A percentile compares a stretch with the other conserved stretches of the same genome.
These are phyloP conservation scores for Phaeoacremonium minimum DNA, from an alignment of 2,329 filamentous ascomycete genomes.

Conservation along the genomic window DNA sequence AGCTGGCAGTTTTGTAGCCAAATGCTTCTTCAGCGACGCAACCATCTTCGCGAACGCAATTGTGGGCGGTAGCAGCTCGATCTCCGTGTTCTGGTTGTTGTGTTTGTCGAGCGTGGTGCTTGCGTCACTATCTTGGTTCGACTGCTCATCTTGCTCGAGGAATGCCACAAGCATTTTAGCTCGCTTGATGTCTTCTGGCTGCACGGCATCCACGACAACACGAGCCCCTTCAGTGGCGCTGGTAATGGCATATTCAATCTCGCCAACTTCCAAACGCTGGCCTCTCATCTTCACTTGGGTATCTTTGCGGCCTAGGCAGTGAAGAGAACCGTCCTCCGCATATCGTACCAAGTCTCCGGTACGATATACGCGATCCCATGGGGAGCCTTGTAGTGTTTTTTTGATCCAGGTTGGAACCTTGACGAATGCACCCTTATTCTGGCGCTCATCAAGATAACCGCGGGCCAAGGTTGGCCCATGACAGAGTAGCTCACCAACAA, in stretches of 20 bases:
- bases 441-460: constrained; percentile 40
- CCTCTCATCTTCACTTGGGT: constrained; percentile 57
- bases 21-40: too few relatives aligned
- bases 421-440: constrained; percentile 26
- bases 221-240: neutral
- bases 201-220: too few relatives aligned
- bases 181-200: too few relatives aligned
- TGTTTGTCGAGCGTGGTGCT: too few relatives aligned
- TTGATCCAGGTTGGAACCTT: constrained; percentile 14
- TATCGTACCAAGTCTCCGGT: constrained; percentile 45
- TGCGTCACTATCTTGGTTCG: too few relatives aligned
- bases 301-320: constrained; percentile 49
- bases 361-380: constrained; percentile 35
- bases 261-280: constrained; percentile 49
- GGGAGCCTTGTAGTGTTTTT: constrained; percentile 22
- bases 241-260: constrained; percentile 33
- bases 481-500: constrained; percentile 28
- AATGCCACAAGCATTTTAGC: too few relatives aligned
- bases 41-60: too few relatives aligned
- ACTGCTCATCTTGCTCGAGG: too few relatives aligned
- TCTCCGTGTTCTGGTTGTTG: too few relatives aligned
- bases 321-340: constrained; percentile 31
- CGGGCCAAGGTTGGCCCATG: constrained; percentile 41
- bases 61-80: too few relatives aligned
- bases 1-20: too few relatives aligned